Percentiles rank a stretch among this genome's conserved stretches.
These are phyloP conservation scores for Fusarium falciforme DNA, from an alignment of 2,329 filamentous ascomycete genomes.

Conservation along the genomic window DNA sequence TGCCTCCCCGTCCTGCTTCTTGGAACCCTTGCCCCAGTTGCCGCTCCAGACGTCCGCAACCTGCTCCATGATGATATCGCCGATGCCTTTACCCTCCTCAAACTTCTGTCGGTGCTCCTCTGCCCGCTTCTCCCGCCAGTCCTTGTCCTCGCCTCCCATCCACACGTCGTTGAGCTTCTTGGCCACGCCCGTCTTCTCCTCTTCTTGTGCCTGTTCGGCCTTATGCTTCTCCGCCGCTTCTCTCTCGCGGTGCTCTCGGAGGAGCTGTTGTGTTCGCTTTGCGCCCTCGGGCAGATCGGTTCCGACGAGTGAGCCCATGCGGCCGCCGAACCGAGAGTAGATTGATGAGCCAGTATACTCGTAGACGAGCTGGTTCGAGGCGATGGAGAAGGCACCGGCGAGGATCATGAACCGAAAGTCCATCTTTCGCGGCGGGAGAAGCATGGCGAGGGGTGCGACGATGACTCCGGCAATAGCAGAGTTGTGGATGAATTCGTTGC, in stretches of 20 bases:
- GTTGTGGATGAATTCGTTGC: slow-evolving; percentile 57
- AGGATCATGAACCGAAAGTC: slow-evolving; percentile 64
- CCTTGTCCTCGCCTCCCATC: slow-evolving; percentile 68
- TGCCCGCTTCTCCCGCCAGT: slow-evolving; percentile 65
- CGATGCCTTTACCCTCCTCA: slow-evolving; percentile 66
- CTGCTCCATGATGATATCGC: slow-evolving; percentile 67
- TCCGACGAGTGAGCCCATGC: slow-evolving; percentile 58
- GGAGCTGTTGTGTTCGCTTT: slow-evolving; percentile 57
- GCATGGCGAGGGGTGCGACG: slow-evolving; percentile 59
- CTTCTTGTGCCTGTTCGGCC: slow-evolving; percentile 30
- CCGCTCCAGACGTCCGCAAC: slow-evolving; percentile 64
- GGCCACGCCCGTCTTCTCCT: slow-evolving; percentile 48
- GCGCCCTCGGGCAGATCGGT: slow-evolving; percentile 69
- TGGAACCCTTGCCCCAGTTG: slow-evolving; percentile 47
- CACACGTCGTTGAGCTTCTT: slow-evolving; percentile 61
- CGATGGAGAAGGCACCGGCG: slow-evolving; percentile 61
- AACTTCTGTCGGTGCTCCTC: slow-evolving; percentile 64
- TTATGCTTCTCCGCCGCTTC: slow-evolving; percentile 47
- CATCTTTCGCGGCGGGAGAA: slow-evolving; percentile 63
- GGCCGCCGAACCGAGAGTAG: slow-evolving; percentile 58
- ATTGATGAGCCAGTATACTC: slow-evolving; percentile 68
- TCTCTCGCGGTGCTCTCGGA: slow-evolving; percentile 59
- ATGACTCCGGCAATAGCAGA: slow-evolving; percentile 61
- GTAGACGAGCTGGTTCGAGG: slow-evolving; percentile 65
- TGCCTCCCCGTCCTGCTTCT: slow-evolving; percentile 44